Conservation (phyloP, 2,329 filamentous ascomycete genomes). For the Dactylellina sp. region DNA sequence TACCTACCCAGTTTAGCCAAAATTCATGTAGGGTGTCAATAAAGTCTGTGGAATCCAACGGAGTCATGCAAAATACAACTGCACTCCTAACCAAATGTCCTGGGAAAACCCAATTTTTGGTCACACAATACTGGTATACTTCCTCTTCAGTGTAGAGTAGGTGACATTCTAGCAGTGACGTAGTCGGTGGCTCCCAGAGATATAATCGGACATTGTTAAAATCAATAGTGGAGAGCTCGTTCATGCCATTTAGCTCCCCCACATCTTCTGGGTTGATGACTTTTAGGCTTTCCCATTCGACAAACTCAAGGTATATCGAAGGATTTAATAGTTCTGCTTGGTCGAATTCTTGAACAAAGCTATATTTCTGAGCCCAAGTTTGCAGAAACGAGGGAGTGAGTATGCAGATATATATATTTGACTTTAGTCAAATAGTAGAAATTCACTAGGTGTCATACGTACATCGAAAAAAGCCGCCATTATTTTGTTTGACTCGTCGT, state of each 20-base stretch:
- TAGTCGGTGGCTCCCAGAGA: not conserved
- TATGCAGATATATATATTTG: no score
- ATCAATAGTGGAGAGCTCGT: not conserved
- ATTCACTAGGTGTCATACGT: no score
- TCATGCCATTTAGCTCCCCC: not conserved
- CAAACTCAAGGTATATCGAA: constrained; percentile 5
- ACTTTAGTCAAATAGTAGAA: no score
- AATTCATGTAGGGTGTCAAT: not conserved
- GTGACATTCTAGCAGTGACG: not conserved
- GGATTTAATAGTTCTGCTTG: not conserved
- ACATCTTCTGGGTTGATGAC: not conserved
- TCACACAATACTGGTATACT: constrained; percentile 1
- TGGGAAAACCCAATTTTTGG: not conserved
- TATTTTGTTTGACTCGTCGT: no score
- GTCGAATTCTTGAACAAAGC: not conserved
- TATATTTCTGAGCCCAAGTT: no score
- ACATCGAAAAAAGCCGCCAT: no score
- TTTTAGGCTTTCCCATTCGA: not conserved
- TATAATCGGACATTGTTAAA: not conserved
- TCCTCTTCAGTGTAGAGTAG: constrained; percentile 1
- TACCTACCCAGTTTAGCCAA: constrained; percentile 2
- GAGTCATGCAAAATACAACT: not conserved
- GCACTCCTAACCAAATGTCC: not conserved
- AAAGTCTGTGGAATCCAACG: not conserved
- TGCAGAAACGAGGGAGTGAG: no score